Evolutionary conservation across 805 yeast genomes (phyloP).

Genomic region (Sporopachydermia quercuum): DNA sequence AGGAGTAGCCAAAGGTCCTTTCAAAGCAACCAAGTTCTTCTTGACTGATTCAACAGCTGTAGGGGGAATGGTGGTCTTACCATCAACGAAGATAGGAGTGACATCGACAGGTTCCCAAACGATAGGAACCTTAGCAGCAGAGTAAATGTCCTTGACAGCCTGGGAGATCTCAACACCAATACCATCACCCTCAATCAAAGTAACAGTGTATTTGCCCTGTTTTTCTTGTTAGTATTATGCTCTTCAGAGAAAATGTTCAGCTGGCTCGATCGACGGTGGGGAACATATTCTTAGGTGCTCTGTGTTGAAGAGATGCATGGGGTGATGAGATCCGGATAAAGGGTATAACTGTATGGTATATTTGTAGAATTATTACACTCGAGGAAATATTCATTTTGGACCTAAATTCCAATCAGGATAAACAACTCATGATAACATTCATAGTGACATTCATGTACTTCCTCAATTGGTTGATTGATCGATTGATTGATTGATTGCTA

Average conservation of each 20-base stretch:
- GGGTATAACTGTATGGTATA: constrained; percentile 1
- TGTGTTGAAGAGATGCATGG: not conserved
- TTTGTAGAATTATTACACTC: not conserved
- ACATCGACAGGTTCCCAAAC: constrained; percentile 97
- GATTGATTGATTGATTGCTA: no score
- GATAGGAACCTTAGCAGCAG: constrained; percentile 90
- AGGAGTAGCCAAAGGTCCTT: constrained; percentile 98
- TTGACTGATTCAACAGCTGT: constrained; percentile 87
- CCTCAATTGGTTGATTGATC: no score
- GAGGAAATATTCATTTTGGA: constrained; percentile 1
- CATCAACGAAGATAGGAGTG: constrained; percentile 81
- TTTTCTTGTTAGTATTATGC: not conserved
- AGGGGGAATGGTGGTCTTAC: constrained; percentile 85
- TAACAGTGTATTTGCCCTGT: constrained; percentile 75
- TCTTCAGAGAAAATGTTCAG: not conserved
- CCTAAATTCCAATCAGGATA: no score
- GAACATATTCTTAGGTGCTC: not conserved
- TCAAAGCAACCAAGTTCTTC: constrained; percentile 85
- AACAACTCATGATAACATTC: no score
- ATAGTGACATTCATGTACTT: no score
- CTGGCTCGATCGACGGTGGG: not conserved
- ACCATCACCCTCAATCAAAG: constrained; percentile 98
- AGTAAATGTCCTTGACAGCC: constrained; percentile 83
- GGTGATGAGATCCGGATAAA: constrained; percentile 1
- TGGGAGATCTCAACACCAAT: constrained; percentile 92